Evolutionary conservation across 2,329 filamentous ascomycete species (phyloP).

Genomic region (Proliferodiscus dingleyae): DNA sequence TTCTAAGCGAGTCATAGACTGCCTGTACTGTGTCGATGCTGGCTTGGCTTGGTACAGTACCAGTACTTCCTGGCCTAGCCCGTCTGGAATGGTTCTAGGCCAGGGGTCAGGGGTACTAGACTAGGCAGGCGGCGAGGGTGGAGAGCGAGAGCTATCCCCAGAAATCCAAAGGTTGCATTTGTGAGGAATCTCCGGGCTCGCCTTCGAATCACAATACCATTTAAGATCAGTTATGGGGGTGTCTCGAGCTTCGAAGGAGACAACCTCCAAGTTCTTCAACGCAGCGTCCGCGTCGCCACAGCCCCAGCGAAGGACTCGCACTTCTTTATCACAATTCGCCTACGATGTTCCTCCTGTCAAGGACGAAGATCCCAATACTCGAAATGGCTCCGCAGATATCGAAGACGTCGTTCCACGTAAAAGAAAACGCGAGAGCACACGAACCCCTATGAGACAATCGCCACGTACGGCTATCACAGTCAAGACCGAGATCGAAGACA

Average conservation of each 20-base stretch:
- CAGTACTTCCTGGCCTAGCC: no score
- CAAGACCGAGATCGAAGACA: constrained; percentile 39
- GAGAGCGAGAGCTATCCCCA: background rate
- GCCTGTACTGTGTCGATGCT: no score
- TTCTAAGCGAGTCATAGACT: no score
- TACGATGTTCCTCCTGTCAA: constrained; percentile 29
- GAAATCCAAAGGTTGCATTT: background rate
- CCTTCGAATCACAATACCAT: no score
- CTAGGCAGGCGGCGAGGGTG: no score
- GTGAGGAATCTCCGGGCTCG: no score
- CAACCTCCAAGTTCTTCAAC: constrained; percentile 30
- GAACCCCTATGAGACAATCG: constrained; percentile 21
- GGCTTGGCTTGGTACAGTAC: no score
- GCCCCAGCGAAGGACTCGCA: constrained; percentile 45
- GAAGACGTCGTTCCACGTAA: constrained; percentile 51
- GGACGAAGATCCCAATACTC: constrained; percentile 14
- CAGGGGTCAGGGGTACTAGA: no score
- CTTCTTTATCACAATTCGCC: constrained; percentile 45
- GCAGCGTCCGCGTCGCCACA: constrained; percentile 22
- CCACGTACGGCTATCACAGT: constrained; percentile 28
- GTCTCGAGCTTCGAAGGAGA: constrained; percentile 51
- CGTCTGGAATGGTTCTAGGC: no score
- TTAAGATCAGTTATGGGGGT: no score
- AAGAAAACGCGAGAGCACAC: constrained; percentile 41
- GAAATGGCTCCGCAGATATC: constrained; percentile 42